These are phyloP conservation scores for Wallacemonas rigidus DNA, from an alignment of 208 protist species.

Conservation along the genomic window DNA sequence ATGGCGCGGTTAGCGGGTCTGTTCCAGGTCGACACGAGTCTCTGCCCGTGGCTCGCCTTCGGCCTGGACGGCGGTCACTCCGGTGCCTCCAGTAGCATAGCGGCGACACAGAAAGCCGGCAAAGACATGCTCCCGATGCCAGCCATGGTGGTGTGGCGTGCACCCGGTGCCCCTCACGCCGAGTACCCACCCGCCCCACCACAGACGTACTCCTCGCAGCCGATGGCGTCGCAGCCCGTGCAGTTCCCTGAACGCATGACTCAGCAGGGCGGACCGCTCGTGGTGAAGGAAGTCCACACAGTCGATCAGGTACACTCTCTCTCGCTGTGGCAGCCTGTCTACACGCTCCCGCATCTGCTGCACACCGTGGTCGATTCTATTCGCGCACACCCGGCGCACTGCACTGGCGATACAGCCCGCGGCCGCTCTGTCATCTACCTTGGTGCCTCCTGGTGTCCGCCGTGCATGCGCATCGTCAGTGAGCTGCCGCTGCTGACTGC, in stretches of 20 bases:
- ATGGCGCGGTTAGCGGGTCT: conserved; percentile 33
- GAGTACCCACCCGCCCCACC: conserved; percentile 32
- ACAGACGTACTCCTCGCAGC: conserved; percentile 16
- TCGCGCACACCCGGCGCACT: conserved; percentile 14
- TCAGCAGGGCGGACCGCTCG: conserved; percentile 46
- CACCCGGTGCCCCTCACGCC: conserved; percentile 28
- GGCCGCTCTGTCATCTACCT: conserved; percentile 65
- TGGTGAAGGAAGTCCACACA: conserved; percentile 69
- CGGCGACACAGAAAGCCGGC: conserved; percentile 10
- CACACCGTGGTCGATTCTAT: conserved; percentile 37
- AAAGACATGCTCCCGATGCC: conserved; percentile 17
- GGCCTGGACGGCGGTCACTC: conserved; percentile 17
- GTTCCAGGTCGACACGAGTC: conserved; percentile 46
- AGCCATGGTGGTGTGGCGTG: conserved; percentile 26
- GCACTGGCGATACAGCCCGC: conserved; percentile 14
- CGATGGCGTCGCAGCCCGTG: conserved; percentile 19
- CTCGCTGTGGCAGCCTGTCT: conserved; percentile 62
- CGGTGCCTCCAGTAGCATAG: not conserved
- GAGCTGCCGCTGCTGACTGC: conserved; percentile 56
- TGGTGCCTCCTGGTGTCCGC: conserved; percentile 86
- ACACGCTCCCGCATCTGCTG: conserved; percentile 62
- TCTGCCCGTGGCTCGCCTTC: conserved; percentile 35
- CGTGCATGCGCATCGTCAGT: conserved; percentile 76
- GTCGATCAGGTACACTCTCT: conserved; percentile 69
- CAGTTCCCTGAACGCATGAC: conserved; percentile 37